phyloP scores from a whole-genome alignment of 306 rosid genomes.

The Cajanus cajan region DNA sequence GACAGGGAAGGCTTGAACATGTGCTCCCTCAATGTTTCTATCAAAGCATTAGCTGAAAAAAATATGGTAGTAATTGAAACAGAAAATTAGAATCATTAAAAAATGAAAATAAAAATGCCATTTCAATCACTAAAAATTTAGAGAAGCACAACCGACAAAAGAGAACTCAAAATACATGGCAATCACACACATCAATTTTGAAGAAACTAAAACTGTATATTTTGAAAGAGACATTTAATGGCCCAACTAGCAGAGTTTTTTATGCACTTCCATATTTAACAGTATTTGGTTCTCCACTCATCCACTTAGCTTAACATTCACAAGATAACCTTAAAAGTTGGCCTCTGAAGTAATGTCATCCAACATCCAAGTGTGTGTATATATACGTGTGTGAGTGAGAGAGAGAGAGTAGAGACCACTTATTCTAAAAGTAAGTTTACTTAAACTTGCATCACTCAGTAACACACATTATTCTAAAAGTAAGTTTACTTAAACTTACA shows the following conservation, averaged over 20 bases:
- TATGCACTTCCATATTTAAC: neutral
- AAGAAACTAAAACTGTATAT: neutral
- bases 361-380: neutral
- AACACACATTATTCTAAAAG: no score
- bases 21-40: constrained; percentile 87
- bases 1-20: constrained; percentile 92
- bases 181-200: constrained; percentile 1
- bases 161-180: neutral
- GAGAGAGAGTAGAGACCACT: no score
- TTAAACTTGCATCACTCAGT: no score
- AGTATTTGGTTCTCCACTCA: neutral
- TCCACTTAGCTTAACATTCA: constrained; percentile 1
- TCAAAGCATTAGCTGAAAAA: constrained; percentile 68
- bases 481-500: no score
- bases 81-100: constrained; percentile 24
- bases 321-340: neutral
- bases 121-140: constrained; percentile 12
- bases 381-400: no score
- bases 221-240: neutral
- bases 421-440: no score
- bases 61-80: constrained; percentile 28
- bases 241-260: neutral
- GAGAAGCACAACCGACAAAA: constrained; percentile 8
- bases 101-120: constrained; percentile 1
- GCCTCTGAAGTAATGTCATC: constrained; percentile 3